Evolutionary conservation across 2,329 filamentous ascomycete genomes (phyloP), one percentile per base, ranked within the genome.

Genomic region (Sclerotinia spermophila): DNA sequence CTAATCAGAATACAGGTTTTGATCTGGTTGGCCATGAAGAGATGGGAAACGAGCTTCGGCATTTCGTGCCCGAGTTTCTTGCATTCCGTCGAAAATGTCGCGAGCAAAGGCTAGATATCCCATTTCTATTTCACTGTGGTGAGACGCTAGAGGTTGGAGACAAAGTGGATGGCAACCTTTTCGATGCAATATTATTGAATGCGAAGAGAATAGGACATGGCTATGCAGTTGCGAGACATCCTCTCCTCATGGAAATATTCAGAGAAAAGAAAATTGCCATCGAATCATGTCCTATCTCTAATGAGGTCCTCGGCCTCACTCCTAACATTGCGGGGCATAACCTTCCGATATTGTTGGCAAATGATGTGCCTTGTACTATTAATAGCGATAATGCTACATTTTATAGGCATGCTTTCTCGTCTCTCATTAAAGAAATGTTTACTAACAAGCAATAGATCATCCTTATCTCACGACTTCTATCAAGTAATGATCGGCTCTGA

Each of bases 211-310:
- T 94, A 66, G 91, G 91, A 0, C 91, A 94, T 76, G 91, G 91
- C 1, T 93, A 90, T 74, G 87, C 91, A 0, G 81, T 93, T 5
- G 83, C 89, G 21, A 86, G 88, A 70, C 91, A 93, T 77, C 88
- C 88, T 0, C 81, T 86, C 51, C 81, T 93, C n/a, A 86, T 92
- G 80, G 82, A 89, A 73, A 81, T 85, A 65, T 91, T 92, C 85
- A 89, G 86, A 79, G 80, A 83, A 71, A 82, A 83, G n/a, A 83
- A 84, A 15, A 86, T 93, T 45, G 92, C 90, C 74, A 83, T 94
- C n/a, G 91, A 94, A 81, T 82, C 92, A 1, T 93, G 91, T 75
- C 91, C 91, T 0, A 92, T 93, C 65, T 93, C 90, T 0, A 94
- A 93, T 76, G 91, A 94, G 82, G 83, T 93, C 0, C 81, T 93